Evolutionary conservation across 371 early-diverging fungal genomes (phyloP).

Genomic region (Mucor velutinosus): DNA sequence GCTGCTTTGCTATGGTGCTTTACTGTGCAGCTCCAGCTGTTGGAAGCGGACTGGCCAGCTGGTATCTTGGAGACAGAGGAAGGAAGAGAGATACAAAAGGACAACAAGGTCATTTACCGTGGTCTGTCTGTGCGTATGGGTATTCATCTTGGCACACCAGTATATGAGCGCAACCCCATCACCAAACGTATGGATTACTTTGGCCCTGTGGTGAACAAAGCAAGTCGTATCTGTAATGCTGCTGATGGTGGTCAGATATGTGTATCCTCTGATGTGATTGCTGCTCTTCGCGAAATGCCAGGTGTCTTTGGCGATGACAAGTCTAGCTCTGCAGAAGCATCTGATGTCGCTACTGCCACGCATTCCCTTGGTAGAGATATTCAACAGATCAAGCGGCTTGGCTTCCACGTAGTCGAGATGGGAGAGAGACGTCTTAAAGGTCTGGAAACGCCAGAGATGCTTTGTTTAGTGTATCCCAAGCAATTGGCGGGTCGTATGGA

Average conservation of each 20-base stretch:
- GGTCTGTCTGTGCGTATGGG: conserved; percentile 96
- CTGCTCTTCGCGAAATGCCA: conserved; percentile 50
- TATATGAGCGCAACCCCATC: conserved; percentile 89
- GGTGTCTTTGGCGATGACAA: conserved; percentile 42
- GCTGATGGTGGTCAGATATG: conserved; percentile 95
- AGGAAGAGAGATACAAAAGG: conserved; percentile 75
- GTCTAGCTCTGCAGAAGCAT: neutral
- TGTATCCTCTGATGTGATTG: conserved; percentile 67
- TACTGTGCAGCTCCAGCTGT: conserved; percentile 82
- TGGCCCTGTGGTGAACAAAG: conserved; percentile 92
- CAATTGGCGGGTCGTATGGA: conserved; percentile 54
- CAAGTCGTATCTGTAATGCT: conserved; percentile 83
- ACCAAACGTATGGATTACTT: conserved; percentile 96
- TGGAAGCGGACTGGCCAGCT: conserved; percentile 91
- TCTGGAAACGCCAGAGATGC: conserved; percentile 84
- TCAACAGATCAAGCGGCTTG: conserved; percentile 69
- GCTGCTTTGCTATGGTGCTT: conserved; percentile 92
- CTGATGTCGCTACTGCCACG: neutral
- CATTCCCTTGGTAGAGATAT: conserved; percentile 56
- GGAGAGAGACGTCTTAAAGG: conserved; percentile 89
- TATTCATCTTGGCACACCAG: conserved; percentile 90
- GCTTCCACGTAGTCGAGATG: conserved; percentile 71
- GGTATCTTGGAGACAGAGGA: conserved; percentile 83
- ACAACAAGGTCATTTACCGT: conserved; percentile 69
- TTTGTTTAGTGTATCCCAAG: conserved; percentile 76